phyloP scores from a whole-genome alignment of 1,284 basidiomycete genomes.

The Dichomitus squalens region DNA sequence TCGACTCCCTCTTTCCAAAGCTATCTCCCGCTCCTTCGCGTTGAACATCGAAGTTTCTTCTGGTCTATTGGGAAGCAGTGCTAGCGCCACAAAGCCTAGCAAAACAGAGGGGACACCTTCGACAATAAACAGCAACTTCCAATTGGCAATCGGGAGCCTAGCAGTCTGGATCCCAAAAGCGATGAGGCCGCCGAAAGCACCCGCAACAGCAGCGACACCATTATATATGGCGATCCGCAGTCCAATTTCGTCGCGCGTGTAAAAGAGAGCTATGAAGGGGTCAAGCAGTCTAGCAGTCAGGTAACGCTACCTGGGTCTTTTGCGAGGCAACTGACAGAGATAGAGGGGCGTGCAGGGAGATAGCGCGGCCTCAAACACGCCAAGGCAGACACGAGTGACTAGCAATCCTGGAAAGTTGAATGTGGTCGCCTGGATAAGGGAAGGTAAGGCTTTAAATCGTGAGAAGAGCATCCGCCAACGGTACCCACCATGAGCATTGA shows the following conservation, averaged over 20 bases:
- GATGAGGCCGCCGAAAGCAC: constrained; percentile 78
- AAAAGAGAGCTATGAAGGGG: constrained; percentile 60
- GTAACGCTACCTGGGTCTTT: not conserved
- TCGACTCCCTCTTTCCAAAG: constrained; percentile 74
- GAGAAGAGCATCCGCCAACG: not conserved
- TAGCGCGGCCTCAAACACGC: constrained; percentile 74
- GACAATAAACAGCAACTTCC: constrained; percentile 77
- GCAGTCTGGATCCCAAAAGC: constrained; percentile 72
- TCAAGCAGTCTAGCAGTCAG: not conserved
- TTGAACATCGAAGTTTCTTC: no score
- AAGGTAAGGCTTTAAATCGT: not conserved
- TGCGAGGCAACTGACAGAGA: constrained; percentile 51
- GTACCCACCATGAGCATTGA: constrained; percentile 69
- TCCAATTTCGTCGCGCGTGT: constrained; percentile 74
- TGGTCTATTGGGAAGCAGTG: constrained; percentile 76
- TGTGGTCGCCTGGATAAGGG: constrained; percentile 49
- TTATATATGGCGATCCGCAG: constrained; percentile 77
- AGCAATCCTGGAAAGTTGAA: constrained; percentile 62
- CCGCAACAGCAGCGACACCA: constrained; percentile 77
- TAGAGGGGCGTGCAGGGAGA: constrained; percentile 76
- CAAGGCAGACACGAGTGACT: constrained; percentile 60
- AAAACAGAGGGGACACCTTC: constrained; percentile 74
- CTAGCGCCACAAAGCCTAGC: constrained; percentile 65
- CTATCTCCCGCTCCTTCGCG: no score
- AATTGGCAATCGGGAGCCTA: constrained; percentile 51